Base-by-base conservation (phyloP, 2,329 filamentous ascomycete genomes). In the Colletotrichum theobromicola region DNA sequence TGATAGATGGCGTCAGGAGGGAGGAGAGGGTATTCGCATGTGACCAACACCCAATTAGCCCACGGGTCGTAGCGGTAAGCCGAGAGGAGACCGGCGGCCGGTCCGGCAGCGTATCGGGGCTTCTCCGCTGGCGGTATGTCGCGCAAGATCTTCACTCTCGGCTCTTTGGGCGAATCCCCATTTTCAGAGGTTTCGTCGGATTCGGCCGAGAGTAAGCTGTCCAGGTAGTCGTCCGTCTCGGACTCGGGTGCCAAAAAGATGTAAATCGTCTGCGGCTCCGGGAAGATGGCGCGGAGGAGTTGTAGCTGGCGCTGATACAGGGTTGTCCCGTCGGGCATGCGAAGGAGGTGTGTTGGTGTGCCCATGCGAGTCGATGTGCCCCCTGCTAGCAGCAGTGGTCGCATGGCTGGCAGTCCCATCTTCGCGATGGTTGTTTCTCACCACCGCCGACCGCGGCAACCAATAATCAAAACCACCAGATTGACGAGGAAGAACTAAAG, bases 1-100 rank as follows among this genome's bases (percentile, higher is more conserved):
- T 79, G 77, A n/a, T 72, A 74, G 3, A 85, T 67, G 10, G 80
- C 78, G 4, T 77, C 63, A 5, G 74, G 63, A 0, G 79, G 78
- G 7, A 84, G 69, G 8, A 84, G 77, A 2, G 83, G 82, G 74
- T 80, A 84, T 61, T 84, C 80, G 66, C 81, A 84, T 3, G 80
- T 79, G 6, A 82, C 68, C 12, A 83, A 79, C 6, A 84, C 76
- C 82, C 81, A 85, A 26, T 75, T 78, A 0, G 78, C 75, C n/a
- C 76, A 58, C 21, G 77, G 78, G 32, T 80, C 77, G 16, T 70
- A 28, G 18, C 46, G 37, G 73, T 83, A 78, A 4, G 82, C 83
- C 16, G 81, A 77, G 8, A 83, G 72, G 2, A 85, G 78, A 0
- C 82, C 82, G 12, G 75, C 60, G 2, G 74, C 70, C 5, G 77